Evolutionary conservation across 2,329 filamentous ascomycete genomes (phyloP).

Genomic region (Coniochaeta hoffmannii): DNA sequence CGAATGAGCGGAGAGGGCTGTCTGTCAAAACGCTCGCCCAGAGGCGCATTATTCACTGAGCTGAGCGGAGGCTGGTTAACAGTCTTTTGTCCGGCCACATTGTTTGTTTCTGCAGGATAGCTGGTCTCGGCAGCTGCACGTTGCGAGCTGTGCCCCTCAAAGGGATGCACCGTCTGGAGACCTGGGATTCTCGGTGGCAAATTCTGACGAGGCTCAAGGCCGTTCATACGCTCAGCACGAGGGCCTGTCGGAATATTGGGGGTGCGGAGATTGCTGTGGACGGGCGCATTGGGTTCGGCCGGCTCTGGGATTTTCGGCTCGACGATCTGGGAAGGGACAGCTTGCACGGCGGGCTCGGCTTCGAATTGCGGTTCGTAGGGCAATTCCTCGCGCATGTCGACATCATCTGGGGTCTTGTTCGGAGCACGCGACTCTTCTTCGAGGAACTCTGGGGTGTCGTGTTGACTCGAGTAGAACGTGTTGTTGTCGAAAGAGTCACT

Average conservation of each 20-base stretch:
- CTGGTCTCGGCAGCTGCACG: slow-evolving; percentile 33
- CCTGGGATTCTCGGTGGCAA: slow-evolving; percentile 8
- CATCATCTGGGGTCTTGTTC: slow-evolving; percentile 32
- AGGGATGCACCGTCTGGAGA: slow-evolving; percentile 4
- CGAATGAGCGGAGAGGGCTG: slow-evolving; percentile 58
- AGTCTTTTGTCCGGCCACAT: slow-evolving; percentile 25
- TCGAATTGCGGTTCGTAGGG: slow-evolving; percentile 25
- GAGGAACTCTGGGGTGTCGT: slow-evolving; percentile 63
- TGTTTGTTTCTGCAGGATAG: slow-evolving; percentile 32
- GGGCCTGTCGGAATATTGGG: neutral
- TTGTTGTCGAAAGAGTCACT: slow-evolving; percentile 79
- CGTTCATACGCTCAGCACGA: neutral
- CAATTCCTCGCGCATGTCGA: slow-evolving; percentile 28
- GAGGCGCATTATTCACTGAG: slow-evolving; percentile 23
- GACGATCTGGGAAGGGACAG: neutral
- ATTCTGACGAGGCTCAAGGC: neutral
- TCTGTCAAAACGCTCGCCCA: slow-evolving; percentile 30
- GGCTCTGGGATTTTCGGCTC: neutral
- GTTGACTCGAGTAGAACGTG: slow-evolving; percentile 91
- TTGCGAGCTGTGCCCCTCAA: slow-evolving; percentile 23
- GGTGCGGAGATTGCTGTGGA: neutral
- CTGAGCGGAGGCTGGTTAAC: slow-evolving; percentile 21
- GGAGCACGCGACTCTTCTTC: slow-evolving; percentile 37
- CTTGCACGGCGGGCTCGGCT: slow-evolving; percentile 12
- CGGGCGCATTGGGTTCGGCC: neutral